Percentiles rank a stretch among this genome's conserved stretches.
phyloP scores from a whole-genome alignment of 2,329 filamentous ascomycete species.

The Escovopsis weberi region DNA sequence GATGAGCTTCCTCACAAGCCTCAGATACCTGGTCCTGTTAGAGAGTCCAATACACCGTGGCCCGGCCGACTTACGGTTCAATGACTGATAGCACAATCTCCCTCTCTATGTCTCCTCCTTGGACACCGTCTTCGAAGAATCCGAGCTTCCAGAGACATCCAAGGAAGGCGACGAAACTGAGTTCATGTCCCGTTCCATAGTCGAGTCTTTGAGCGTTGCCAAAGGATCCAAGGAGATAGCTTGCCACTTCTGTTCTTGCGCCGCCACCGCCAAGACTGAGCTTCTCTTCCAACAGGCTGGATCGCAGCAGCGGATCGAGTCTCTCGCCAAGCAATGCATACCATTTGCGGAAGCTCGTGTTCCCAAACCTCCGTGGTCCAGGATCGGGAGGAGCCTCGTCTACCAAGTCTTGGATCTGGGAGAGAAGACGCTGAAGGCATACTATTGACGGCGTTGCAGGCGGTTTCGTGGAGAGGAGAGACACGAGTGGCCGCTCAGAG shows the following conservation, averaged over 20 bases:
- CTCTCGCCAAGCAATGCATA: conserved; percentile 51
- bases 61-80: conserved; percentile 51
- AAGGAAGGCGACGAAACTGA: conserved; percentile 88
- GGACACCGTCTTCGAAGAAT: conserved; percentile 47
- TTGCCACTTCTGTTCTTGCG: conserved; percentile 52
- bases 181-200: conserved; percentile 90
- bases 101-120: conserved; percentile 50
- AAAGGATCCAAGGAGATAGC: conserved; percentile 74
- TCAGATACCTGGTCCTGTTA: conserved; percentile 47
- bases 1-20: conserved; percentile 69
- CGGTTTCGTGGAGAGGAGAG: conserved; percentile 25
- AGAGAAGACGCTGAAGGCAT: conserved; percentile 51
- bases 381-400: conserved; percentile 70
- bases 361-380: conserved; percentile 82
- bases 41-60: neutral
- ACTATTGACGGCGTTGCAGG: conserved; percentile 39
- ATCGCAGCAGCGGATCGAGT: conserved; percentile 23
- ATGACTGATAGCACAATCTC: conserved; percentile 70
- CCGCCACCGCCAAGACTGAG: conserved; percentile 21
- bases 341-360: conserved; percentile 82
- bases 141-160: conserved; percentile 84
- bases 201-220: conserved; percentile 82
- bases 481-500: conserved; percentile 22
- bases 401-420: conserved; percentile 50
- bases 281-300: conserved; percentile 16